These are phyloP conservation scores for Plasmopara muralis DNA, from an alignment of 352 stramenopile genomes.

Conservation along the genomic window DNA sequence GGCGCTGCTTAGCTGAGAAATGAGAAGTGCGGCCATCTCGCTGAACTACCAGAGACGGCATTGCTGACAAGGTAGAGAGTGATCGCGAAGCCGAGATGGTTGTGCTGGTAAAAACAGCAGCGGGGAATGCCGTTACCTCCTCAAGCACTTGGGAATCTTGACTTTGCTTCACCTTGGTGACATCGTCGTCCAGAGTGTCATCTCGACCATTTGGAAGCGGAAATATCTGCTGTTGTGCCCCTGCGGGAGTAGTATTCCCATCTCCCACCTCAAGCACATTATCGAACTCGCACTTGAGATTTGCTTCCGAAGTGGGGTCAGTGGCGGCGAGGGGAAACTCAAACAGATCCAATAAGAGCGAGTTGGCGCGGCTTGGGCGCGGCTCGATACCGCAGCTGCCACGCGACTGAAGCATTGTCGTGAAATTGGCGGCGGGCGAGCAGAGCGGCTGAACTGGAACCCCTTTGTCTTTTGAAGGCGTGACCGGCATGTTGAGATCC, in stretches of 20 bases:
- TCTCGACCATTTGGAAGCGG: conserved; percentile 23
- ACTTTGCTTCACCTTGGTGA: conserved; percentile 21
- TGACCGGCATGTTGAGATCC: conserved; percentile 30
- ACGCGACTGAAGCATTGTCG: conserved; percentile 13
- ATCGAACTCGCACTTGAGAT: conserved; percentile 35
- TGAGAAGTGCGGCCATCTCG: conserved; percentile 30
- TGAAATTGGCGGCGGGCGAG: conserved; percentile 20
- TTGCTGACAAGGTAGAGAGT: conserved; percentile 2
- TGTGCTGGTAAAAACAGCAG: conserved; percentile 27
- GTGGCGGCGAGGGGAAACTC: conserved; percentile 22
- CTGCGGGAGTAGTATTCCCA: conserved; percentile 20
- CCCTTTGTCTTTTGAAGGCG: conserved; percentile 22
- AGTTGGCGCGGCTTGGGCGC: conserved; percentile 28
- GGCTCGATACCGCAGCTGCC: conserved; percentile 13
- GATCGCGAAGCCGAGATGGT: conserved; percentile 26
- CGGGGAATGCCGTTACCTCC: conserved; percentile 24
- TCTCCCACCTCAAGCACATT: conserved; percentile 27
- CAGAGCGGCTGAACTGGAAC: conserved; percentile 7
- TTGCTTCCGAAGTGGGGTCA: conserved; percentile 23
- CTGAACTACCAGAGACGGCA: conserved; percentile 11
- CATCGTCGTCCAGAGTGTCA: conserved; percentile 15
- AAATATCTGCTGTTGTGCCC: conserved; percentile 23
- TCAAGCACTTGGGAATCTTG: conserved; percentile 24
- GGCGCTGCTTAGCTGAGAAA: conserved; percentile 38
- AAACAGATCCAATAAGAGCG: conserved; percentile 28